These are phyloP conservation scores for Misopates orontium DNA, from an alignment of 257 asterid species.

Conservation along the genomic window DNA sequence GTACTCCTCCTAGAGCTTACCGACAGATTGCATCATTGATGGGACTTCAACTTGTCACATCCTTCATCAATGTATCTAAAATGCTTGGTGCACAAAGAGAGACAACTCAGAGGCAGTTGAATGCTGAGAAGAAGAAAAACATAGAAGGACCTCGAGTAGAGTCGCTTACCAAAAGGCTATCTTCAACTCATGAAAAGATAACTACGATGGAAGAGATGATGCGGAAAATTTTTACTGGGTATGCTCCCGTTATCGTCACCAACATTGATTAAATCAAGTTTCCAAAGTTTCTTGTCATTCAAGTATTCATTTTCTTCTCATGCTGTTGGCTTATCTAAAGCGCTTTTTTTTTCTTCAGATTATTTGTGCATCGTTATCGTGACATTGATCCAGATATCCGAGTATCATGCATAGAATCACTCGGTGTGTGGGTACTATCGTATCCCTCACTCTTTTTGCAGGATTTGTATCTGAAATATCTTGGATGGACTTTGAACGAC, in stretches of 20 bases:
- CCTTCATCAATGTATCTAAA: slow-evolving; percentile 91
- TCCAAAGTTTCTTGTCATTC: neutral
- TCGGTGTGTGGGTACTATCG: slow-evolving; percentile 91
- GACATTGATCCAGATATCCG: slow-evolving; percentile 95
- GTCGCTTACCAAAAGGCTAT: slow-evolving; percentile 80
- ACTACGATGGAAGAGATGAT: slow-evolving; percentile 89
- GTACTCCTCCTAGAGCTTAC: slow-evolving; percentile 97
- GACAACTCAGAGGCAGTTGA: slow-evolving; percentile 93
- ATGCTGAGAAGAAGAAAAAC: slow-evolving; percentile 88
- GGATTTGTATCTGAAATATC: slow-evolving; percentile 94
- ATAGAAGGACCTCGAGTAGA: slow-evolving; percentile 85
- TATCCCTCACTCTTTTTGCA: slow-evolving; percentile 95
- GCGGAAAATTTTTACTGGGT: slow-evolving; percentile 95
- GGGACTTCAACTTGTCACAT: slow-evolving; percentile 97
- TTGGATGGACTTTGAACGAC: slow-evolving; percentile 99
- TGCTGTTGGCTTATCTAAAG: slow-evolving; percentile 17
- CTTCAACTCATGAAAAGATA: slow-evolving; percentile 81
- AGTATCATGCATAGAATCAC: slow-evolving; percentile 87
- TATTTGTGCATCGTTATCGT: slow-evolving; percentile 96
- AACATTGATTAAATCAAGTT: slow-evolving; percentile 4
- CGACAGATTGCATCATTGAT: slow-evolving; percentile 90
- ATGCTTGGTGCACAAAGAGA: slow-evolving; percentile 83
- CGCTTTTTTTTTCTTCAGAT: slow-evolving; percentile 54
- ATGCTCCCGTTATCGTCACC: slow-evolving; percentile 15
- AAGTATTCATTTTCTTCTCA: slow-evolving; percentile 8